Base-by-base conservation (phyloP, 768 basidiomycete genomes). In the Leucogyrophana mollusca region DNA sequence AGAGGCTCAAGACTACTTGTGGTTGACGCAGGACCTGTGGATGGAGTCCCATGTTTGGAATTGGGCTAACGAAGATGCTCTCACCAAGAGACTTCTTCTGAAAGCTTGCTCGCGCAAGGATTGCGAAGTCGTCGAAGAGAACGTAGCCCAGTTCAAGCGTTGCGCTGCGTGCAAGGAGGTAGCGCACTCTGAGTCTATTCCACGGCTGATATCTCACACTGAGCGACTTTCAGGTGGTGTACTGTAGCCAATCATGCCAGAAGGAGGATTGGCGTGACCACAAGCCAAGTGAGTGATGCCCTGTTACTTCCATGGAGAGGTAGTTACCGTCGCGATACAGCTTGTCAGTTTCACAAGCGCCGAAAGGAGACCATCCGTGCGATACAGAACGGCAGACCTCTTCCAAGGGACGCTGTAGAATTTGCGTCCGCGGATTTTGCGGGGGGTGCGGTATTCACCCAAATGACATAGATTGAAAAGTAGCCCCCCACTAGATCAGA, bases 1-100 rank as follows among this genome's bases (percentile, higher is more conserved):
- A 50, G 71, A 71, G 18, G 74, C 73, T 16, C 73, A 72, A 30
- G 76, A 76, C 53, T 73, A 75, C 56, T 55, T 74, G 9, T 78
- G 68, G 67, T 51, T 72, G 8, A 60, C 71, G 1, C 74, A 74
- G 49, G 67, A 71, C 43, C 56, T 75, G 7, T 76, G 72, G 73
- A 72, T 70, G 68, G 57, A 61, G n/a, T 52, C 55, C 2, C 62
- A 62, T 36, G 69, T 71, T 10, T 76, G 74, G 74, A 56, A 65
- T 7, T 76, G 73, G 74, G 72, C 64, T 9, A 61, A 70, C 51
- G 56, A 53, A n/a, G 58, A 68, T 45, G 44, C 52, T 7, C 64
- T 67, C 32, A 70, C 62, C 14, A 68, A 64, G 51, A 49, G 50
- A 16, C 48, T 42, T 13, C 54, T 72, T 6, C 52, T 72, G 37